Conservation (phyloP, 306 rosid genomes). For the Prunus dulcis region DNA sequence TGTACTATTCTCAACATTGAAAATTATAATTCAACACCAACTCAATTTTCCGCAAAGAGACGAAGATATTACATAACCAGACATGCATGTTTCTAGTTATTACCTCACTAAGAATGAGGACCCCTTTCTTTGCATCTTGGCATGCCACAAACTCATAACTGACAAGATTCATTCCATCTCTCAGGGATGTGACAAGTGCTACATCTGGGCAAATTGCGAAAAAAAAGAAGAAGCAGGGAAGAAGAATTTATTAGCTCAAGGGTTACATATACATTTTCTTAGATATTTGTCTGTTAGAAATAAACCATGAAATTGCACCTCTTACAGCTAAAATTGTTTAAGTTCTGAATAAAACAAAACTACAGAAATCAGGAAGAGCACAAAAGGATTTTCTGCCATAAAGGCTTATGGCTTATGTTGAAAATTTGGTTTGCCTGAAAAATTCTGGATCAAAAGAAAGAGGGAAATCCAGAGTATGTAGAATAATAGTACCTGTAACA, state of each 20-base stretch:
- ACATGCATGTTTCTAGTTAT: constrained; percentile 16
- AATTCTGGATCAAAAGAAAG: neutral
- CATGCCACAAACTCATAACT: constrained; percentile 91
- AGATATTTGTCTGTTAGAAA: no score
- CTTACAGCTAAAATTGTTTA: neutral
- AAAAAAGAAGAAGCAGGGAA: neutral
- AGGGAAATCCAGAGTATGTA: constrained; percentile 7
- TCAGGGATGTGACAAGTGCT: constrained; percentile 76
- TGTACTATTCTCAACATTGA: neutral
- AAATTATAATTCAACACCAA: neutral
- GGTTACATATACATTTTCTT: neutral
- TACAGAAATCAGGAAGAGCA: neutral
- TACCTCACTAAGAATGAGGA: constrained; percentile 87
- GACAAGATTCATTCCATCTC: constrained; percentile 95
- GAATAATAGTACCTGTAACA: constrained; percentile 62
- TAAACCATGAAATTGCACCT: neutral
- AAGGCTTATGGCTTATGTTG: no score
- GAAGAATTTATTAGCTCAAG: constrained; percentile 13
- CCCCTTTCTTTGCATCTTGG: constrained; percentile 83
- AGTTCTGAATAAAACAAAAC: no score
- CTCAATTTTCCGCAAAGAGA: neutral
- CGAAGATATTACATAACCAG: constrained; percentile 14
- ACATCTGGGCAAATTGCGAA: constrained; percentile 49
- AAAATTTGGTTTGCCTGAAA: neutral
- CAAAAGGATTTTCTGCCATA: neutral